phyloP scores from a whole-genome alignment of 495 filamentous ascomycete genomes.

The Penicillium roqueforti region DNA sequence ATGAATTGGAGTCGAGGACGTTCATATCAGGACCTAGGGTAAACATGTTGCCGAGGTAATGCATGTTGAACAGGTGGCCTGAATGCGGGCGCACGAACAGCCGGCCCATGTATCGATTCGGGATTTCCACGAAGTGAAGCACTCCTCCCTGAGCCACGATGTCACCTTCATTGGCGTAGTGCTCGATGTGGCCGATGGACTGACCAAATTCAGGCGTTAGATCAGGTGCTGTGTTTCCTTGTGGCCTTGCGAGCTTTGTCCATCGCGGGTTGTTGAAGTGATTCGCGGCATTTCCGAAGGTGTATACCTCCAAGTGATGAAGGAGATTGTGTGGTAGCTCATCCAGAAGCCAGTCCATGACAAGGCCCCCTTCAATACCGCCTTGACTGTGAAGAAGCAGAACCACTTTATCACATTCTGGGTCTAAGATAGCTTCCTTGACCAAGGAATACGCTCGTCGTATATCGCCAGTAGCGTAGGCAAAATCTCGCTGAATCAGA shows the following conservation, averaged over 20 bases:
- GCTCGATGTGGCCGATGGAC: conserved; percentile 69
- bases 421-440: conserved; percentile 32
- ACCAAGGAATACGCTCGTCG: conserved; percentile 40
- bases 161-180: conserved; percentile 75
- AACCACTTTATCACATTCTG: conserved; percentile 63
- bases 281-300: conserved; percentile 79
- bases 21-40: conserved; percentile 27
- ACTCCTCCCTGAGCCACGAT: conserved; percentile 75
- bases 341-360: conserved; percentile 74
- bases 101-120: conserved; percentile 65
- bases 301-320: conserved; percentile 74
- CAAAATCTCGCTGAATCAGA: conserved; percentile 70
- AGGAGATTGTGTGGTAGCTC: conserved; percentile 67
- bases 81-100: conserved; percentile 63
- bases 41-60: conserved; percentile 83
- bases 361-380: conserved; percentile 68
- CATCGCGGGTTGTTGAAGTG: conserved; percentile 79
- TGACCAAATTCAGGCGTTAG: conserved; percentile 13
- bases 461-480: conserved; percentile 66
- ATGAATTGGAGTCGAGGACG: conserved; percentile 28
- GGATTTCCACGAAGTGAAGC: conserved; percentile 52
- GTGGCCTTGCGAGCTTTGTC: conserved; percentile 17
- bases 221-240: not conserved
- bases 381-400: conserved; percentile 81
- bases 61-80: conserved; percentile 75